Percentiles rank a stretch among this genome's conserved stretches.
phyloP scores from a whole-genome alignment of 176 grass and related monocot genomes.

The Poa annua region DNA sequence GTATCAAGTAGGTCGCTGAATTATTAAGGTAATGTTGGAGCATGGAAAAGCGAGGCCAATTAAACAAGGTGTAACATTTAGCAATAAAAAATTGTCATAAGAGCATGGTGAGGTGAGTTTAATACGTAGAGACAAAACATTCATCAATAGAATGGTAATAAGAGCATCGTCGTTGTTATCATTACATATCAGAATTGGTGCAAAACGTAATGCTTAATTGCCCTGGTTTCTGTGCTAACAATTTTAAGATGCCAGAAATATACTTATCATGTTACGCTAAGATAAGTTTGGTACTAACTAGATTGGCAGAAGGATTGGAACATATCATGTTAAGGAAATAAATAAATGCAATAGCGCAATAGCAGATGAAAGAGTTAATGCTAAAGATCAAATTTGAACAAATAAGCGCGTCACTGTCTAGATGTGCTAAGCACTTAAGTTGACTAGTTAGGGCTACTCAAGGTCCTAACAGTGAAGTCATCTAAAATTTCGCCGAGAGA shows the following conservation, averaged over 20 bases:
- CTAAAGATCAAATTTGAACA: not conserved
- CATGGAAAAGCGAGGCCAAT: conserved; percentile 5
- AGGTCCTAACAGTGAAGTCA: not conserved
- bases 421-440: not conserved
- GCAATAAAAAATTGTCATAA: not conserved
- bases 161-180: not conserved
- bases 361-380: not conserved
- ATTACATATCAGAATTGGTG: not conserved
- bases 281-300: not conserved
- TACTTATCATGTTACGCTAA: not conserved
- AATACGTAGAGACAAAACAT: not conserved
- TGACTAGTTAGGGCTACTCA: not conserved
- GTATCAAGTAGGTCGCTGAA: conserved; percentile 21
- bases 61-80: conserved; percentile 2
- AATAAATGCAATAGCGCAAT: conserved; percentile 4
- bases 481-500: not conserved
- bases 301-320: not conserved
- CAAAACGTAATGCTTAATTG: not conserved
- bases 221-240: not conserved
- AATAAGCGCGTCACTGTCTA: not conserved
- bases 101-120: not conserved
- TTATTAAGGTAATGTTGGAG: conserved; percentile 24
- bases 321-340: not conserved
- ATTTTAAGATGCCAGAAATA: not conserved
- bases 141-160: not conserved